phyloP scores from a whole-genome alignment of 371 early-diverging fungal genomes.

The Apophysomyces trapeziformis region DNA sequence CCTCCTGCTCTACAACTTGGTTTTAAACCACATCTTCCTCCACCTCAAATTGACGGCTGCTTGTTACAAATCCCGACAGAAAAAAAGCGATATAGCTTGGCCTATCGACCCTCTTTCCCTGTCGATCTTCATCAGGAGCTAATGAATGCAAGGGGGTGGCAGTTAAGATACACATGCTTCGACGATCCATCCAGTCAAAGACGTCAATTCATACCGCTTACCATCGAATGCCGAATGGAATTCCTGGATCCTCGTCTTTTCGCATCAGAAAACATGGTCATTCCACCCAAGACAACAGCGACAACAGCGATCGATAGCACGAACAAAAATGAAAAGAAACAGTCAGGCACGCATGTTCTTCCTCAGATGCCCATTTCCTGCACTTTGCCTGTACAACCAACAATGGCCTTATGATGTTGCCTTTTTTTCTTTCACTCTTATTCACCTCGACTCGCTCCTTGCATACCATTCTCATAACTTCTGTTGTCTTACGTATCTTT shows the following conservation, averaged over 20 bases:
- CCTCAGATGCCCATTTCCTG: background rate
- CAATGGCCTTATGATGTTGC: background rate
- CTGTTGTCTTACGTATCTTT: too few relatives aligned
- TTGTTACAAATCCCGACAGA: slow-evolving; percentile 12
- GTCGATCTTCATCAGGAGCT: slow-evolving; percentile 1
- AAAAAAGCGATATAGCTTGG: slow-evolving; percentile 15
- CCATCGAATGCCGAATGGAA: slow-evolving; percentile 20
- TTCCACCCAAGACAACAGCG: slow-evolving; percentile 1
- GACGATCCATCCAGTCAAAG: background rate
- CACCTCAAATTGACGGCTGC: slow-evolving; percentile 29
- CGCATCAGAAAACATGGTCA: background rate
- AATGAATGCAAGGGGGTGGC: slow-evolving; percentile 14
- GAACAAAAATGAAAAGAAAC: background rate
- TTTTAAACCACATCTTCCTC: slow-evolving; percentile 7
- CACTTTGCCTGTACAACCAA: background rate
- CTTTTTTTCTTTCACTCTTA: too few relatives aligned
- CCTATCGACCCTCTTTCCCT: background rate
- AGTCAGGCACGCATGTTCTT: background rate
- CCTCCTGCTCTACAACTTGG: background rate
- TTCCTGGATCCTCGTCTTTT: slow-evolving; percentile 19
- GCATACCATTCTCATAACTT: too few relatives aligned
- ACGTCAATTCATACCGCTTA: slow-evolving; percentile 6
- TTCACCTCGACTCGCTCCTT: too few relatives aligned
- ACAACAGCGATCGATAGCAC: background rate
- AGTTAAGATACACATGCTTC: slow-evolving; percentile 11